These are phyloP conservation scores for Aphanoascus verrucosus DNA, from an alignment of 2,329 filamentous ascomycete species.

Conservation along the genomic window DNA sequence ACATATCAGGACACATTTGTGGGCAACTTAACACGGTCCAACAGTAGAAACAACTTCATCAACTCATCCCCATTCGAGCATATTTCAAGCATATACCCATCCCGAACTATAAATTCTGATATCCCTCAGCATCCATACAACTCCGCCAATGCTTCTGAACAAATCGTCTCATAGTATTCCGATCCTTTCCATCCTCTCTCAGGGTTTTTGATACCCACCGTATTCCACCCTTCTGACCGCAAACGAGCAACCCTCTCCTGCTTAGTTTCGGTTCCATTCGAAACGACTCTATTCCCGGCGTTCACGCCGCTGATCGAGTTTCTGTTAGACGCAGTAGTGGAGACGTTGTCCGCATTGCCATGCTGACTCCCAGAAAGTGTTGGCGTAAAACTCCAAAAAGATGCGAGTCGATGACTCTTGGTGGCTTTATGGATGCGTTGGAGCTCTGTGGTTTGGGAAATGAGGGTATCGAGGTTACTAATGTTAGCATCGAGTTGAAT, in stretches of 20 bases:
- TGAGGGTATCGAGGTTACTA: neutral
- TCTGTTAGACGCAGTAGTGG: neutral
- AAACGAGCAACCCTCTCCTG: conserved; percentile 28
- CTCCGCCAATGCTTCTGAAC: conserved; percentile 29
- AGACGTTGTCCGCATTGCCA: neutral
- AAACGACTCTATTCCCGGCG: neutral
- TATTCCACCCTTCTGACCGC: conserved; percentile 29
- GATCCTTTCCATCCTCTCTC: conserved; percentile 29
- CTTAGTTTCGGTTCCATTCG: conserved; percentile 24
- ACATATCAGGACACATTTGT: too few species aligned
- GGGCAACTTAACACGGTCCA: too few species aligned
- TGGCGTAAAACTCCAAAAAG: conserved; percentile 34
- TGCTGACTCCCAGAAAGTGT: conserved; percentile 9
- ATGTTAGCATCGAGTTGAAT: conserved; percentile 12
- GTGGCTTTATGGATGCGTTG: conserved; percentile 18
- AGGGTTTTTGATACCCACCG: conserved; percentile 27
- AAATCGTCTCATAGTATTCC: conserved; percentile 30
- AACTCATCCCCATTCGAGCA: neutral
- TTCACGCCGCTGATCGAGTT: neutral
- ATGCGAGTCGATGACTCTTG: conserved; percentile 24
- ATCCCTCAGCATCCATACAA: conserved; percentile 20
- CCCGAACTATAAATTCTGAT: neutral
- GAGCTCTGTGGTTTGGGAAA: conserved; percentile 16
- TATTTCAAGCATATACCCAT: neutral
- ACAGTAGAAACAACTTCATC: too few species aligned